These are phyloP conservation scores for Porogramme epimiltina DNA, from an alignment of 1,284 basidiomycete genomes.

Conservation along the genomic window DNA sequence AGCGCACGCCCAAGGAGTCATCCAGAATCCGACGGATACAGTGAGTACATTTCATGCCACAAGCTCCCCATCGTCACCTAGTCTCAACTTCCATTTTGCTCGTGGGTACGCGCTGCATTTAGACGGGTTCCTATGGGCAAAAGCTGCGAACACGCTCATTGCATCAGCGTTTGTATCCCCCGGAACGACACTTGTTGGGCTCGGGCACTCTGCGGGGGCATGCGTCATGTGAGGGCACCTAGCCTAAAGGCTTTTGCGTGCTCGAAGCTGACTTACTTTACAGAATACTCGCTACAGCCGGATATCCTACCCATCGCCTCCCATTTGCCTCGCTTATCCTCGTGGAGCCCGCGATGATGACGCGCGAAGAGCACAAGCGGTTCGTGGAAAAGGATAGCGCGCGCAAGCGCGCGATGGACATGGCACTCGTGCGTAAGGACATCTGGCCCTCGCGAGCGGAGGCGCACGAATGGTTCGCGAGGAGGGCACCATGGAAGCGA, in stretches of 20 bases:
- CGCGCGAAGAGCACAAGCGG: background rate
- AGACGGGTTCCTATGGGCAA: conserved; percentile 4
- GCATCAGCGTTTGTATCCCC: conserved; percentile 4
- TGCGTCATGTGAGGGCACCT: conserved; percentile 5
- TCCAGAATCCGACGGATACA: background rate
- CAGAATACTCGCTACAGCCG: conserved; percentile 1
- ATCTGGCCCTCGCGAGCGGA: conserved; percentile 18
- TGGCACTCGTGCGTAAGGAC: conserved; percentile 14
- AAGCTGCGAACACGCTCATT: conserved; percentile 2
- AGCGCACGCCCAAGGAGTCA: background rate
- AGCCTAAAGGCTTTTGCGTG: too few species aligned
- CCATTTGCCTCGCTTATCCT: conserved; percentile 10
- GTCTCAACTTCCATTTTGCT: too few species aligned
- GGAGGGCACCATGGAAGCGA: conserved; percentile 10
- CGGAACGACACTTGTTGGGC: background rate
- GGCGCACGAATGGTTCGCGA: conserved; percentile 15
- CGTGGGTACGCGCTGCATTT: too few species aligned
- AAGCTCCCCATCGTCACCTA: too few species aligned
- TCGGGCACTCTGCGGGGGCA: conserved; percentile 10
- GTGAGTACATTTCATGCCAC: too few species aligned
- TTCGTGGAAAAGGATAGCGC: background rate
- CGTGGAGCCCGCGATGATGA: conserved; percentile 11
- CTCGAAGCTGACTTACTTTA: background rate
- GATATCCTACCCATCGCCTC: background rate
- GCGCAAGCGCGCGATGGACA: background rate